A percentile compares a stretch with the other conserved stretches of the same genome.
Evolutionary conservation across 2,329 filamentous ascomycete species (phyloP).

Genomic region (Penicillium sp.): DNA sequence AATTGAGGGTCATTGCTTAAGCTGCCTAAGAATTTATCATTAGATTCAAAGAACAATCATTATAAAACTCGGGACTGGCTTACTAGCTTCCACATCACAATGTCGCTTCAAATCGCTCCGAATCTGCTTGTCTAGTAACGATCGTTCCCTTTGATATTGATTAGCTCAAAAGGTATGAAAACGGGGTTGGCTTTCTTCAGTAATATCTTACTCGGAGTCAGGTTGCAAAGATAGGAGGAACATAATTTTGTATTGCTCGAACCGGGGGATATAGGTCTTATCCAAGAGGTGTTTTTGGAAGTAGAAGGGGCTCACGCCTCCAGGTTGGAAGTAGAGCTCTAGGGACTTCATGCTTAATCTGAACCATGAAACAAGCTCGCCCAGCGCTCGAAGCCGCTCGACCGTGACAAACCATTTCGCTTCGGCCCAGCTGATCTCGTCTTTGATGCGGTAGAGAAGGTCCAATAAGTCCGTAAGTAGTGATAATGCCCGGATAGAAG

Average conservation of each 20-base stretch:
- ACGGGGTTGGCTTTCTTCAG: background rate
- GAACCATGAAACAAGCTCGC: constrained; percentile 25
- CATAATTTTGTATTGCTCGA: constrained; percentile 33
- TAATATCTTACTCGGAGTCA: constrained; percentile 17
- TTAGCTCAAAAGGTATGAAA: background rate
- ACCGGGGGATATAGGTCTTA: constrained; percentile 23
- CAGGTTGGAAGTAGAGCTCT: constrained; percentile 33
- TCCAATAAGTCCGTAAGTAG: constrained; percentile 26
- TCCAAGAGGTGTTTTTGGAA: constrained; percentile 30
- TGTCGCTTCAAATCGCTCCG: constrained; percentile 1
- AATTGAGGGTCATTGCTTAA: background rate
- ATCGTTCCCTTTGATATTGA: background rate
- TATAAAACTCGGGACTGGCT: background rate
- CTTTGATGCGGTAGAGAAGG: constrained; percentile 23
- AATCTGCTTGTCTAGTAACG: background rate
- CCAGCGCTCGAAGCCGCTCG: constrained; percentile 18
- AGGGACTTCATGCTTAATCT: constrained; percentile 25
- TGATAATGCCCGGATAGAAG: constrained; percentile 19
- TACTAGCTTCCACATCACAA: constrained; percentile 7
- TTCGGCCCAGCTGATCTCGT: constrained; percentile 23
- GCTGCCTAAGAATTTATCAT: background rate
- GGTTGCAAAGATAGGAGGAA: constrained; percentile 29
- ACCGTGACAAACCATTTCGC: constrained; percentile 25
- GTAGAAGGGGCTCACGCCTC: constrained; percentile 26
- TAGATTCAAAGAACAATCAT: background rate